These are phyloP conservation scores for Fraxinus ornus DNA, from an alignment of 305 asterid species.

Conservation along the genomic window DNA sequence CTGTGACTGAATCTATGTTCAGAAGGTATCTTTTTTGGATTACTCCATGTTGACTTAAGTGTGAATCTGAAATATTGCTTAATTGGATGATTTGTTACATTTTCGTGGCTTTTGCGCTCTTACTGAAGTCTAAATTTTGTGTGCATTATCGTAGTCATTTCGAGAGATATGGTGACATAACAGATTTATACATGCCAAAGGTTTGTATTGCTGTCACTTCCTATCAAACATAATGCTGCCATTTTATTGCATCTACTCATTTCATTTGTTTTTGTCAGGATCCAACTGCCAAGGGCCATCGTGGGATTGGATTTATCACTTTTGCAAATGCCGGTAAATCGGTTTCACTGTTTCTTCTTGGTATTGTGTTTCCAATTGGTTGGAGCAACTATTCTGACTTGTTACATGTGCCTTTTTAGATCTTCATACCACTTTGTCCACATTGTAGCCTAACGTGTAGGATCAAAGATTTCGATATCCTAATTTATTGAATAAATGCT, in stretches of 20 bases:
- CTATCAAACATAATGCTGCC: not conserved
- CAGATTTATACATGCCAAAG: slow-evolving; percentile 98
- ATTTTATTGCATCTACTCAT: slow-evolving; percentile 11
- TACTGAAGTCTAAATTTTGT: slow-evolving; percentile 18
- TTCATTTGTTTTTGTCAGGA: slow-evolving; percentile 49
- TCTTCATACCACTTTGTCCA: not conserved
- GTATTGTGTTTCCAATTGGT: slow-evolving; percentile 7
- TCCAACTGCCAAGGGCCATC: slow-evolving; percentile 85
- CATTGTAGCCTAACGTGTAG: not conserved
- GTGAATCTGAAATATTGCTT: not conserved
- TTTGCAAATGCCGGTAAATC: slow-evolving; percentile 72
- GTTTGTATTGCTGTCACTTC: slow-evolving; percentile 35
- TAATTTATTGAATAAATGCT: not conserved
- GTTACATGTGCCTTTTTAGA: not conserved
- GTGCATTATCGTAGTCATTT: slow-evolving; percentile 55
- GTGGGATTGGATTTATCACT: slow-evolving; percentile 97
- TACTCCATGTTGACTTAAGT: not conserved
- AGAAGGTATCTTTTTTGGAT: slow-evolving; percentile 51
- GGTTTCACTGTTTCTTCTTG: slow-evolving; percentile 9
- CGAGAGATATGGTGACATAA: slow-evolving; percentile 82
- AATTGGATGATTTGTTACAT: not conserved
- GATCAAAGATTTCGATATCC: not conserved
- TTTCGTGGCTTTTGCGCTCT: not conserved
- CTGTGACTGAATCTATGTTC: slow-evolving; percentile 82
- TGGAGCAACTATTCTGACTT: not conserved